These are phyloP conservation scores for Colletotrichum neosansevieriae DNA, from an alignment of 2,329 filamentous ascomycete genomes.

Conservation along the genomic window DNA sequence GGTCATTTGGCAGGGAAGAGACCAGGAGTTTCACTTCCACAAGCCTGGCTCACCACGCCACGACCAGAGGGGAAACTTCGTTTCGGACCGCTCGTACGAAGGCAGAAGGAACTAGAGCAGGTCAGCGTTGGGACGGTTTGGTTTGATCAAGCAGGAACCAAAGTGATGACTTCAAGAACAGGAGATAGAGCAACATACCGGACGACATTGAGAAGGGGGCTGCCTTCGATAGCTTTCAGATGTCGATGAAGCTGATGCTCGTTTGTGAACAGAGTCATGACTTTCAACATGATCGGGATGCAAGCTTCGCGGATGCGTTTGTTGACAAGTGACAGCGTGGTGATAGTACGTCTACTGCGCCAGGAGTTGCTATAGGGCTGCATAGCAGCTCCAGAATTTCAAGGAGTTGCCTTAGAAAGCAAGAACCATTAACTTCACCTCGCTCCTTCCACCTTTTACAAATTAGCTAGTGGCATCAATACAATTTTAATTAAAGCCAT, in stretches of 20 bases:
- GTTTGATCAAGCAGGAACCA: too few relatives aligned
- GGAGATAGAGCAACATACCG: rapidly evolving
- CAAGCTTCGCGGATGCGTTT: background rate
- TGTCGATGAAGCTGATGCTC: background rate
- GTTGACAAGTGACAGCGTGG: background rate
- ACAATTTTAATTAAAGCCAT: too few relatives aligned
- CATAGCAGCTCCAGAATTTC: background rate
- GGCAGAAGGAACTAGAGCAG: too few relatives aligned
- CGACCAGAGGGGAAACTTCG: too few relatives aligned
- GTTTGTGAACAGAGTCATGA: background rate
- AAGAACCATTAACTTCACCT: too few relatives aligned
- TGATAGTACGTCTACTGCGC: rapidly evolving
- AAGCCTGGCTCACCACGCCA: background rate
- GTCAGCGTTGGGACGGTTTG: too few relatives aligned
- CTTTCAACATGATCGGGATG: background rate
- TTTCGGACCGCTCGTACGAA: too few relatives aligned
- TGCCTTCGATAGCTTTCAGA: background rate
- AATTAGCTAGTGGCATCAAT: too few relatives aligned
- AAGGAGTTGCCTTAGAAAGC: background rate
- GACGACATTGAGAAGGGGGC: background rate
- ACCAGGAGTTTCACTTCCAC: background rate
- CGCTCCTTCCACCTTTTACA: too few relatives aligned
- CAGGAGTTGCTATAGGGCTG: background rate
- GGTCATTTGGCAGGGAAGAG: background rate
- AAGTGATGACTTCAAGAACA: too few relatives aligned